phyloP scores from a whole-genome alignment of 2,329 filamentous ascomycete species.

The Sporothrix protearum region DNA sequence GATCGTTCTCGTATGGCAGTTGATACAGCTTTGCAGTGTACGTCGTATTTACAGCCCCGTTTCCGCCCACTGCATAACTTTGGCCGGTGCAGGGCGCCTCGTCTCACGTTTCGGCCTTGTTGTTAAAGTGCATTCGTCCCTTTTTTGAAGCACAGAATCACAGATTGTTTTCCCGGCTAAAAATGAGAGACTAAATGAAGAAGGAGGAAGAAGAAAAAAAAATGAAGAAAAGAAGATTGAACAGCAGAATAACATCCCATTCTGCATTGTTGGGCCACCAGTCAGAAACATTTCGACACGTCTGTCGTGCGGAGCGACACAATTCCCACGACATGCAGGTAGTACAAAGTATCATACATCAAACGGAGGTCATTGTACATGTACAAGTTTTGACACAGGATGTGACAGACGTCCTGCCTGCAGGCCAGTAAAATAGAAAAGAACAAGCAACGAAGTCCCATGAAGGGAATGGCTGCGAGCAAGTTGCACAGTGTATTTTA shows the following conservation, averaged over 20 bases:
- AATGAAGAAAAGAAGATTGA: background rate
- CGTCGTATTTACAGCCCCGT: background rate
- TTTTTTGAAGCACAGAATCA: background rate
- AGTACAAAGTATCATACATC: background rate
- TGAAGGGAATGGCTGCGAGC: background rate
- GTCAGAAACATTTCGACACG: slow-evolving; percentile 10
- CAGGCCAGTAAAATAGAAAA: background rate
- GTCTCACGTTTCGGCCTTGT: background rate
- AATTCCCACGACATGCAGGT: background rate
- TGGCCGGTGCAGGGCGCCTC: background rate
- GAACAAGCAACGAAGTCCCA: background rate
- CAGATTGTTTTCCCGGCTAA: background rate
- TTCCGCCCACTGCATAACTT: slow-evolving; percentile 7
- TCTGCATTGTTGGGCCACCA: slow-evolving; percentile 8
- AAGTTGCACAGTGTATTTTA: background rate
- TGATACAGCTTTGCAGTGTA: background rate
- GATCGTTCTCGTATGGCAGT: background rate
- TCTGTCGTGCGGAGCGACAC: background rate
- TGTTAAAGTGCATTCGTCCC: background rate
- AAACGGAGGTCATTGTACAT: background rate
- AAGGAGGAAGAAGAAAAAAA: background rate
- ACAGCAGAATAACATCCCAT: background rate
- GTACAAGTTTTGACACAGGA: background rate
- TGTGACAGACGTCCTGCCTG: background rate
- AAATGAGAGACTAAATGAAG: background rate